Conservation (phyloP, 768 basidiomycete species). For the Lentinula boryana region DNA sequence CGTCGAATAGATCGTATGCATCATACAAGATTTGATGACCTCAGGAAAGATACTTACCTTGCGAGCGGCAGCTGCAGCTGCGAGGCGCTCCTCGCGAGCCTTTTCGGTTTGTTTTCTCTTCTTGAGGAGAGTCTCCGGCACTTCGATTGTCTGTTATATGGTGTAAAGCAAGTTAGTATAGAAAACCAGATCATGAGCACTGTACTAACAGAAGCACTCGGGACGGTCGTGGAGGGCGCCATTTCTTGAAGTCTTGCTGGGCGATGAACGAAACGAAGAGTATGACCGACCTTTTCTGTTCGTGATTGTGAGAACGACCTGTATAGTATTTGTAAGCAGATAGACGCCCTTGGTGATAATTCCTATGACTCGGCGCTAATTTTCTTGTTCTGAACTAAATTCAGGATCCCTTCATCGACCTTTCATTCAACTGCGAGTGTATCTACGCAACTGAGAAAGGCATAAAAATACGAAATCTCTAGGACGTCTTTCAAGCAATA, state of each 20-base stretch:
- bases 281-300: neutral
- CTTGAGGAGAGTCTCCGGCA: constrained; percentile 99
- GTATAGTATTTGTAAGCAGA: neutral
- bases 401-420: neutral
- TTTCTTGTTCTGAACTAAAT: neutral
- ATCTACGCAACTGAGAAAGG: no score
- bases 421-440: neutral
- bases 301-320: neutral
- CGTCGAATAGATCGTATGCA: constrained; percentile 75
- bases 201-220: constrained; percentile 50
- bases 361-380: neutral
- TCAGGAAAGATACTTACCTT: constrained; percentile 51
- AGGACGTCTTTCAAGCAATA: no score
- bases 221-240: constrained; percentile 54
- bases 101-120: constrained; percentile 98
- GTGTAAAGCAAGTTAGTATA: constrained; percentile 6
- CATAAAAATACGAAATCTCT: no score
- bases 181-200: constrained; percentile 17
- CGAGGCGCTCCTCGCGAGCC: constrained; percentile 88
- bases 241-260: constrained; percentile 41
- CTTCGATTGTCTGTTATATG: constrained; percentile 71
- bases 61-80: constrained; percentile 75
- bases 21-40: constrained; percentile 42
- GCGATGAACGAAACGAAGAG: neutral
- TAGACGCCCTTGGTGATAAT: neutral